Conservation (phyloP, 2,329 filamentous ascomycete species). For the Penicillium digitatum region DNA sequence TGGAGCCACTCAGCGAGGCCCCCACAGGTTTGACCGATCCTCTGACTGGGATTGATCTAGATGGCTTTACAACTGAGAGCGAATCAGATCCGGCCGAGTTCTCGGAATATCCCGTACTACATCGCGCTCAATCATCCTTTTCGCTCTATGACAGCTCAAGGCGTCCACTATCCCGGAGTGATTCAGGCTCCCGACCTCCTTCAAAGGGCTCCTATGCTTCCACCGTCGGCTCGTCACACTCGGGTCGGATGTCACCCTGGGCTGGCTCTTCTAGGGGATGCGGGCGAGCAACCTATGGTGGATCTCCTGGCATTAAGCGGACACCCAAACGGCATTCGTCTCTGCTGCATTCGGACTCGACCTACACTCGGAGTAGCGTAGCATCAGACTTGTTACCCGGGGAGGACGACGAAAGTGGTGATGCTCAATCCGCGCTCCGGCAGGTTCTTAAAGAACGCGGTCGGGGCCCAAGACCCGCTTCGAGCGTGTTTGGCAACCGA, state of each 20-base stretch:
- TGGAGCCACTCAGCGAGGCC: conserved; percentile 35
- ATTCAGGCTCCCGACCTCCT: conserved; percentile 37
- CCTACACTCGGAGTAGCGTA: conserved; percentile 30
- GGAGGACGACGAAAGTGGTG: conserved; percentile 33
- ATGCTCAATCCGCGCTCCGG: conserved; percentile 48
- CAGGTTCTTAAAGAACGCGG: conserved; percentile 42
- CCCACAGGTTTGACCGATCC: conserved; percentile 35
- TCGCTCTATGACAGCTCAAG: conserved; percentile 35
- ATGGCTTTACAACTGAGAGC: conserved; percentile 44
- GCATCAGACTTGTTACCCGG: conserved; percentile 27
- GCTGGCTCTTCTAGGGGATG: conserved; percentile 32
- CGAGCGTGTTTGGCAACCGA: conserved; percentile 29
- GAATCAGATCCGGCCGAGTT: conserved; percentile 42
- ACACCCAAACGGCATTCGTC: conserved; percentile 35
- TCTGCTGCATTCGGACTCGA: conserved; percentile 31
- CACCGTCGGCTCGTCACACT: conserved; percentile 40
- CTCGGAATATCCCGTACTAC: conserved; percentile 37
- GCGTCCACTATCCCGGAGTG: conserved; percentile 31
- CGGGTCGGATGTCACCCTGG: conserved; percentile 43
- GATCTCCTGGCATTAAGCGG: conserved; percentile 32
- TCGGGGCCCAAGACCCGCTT: conserved; percentile 26
- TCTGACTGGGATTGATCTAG: conserved; percentile 39
- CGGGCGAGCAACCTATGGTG: conserved; percentile 22
- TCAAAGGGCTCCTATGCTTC: conserved; percentile 46
- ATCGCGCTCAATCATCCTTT: conserved; percentile 40